These are phyloP conservation scores for Calendula officinalis DNA, from an alignment of 129 eudicot genomes.

Conservation along the genomic window DNA sequence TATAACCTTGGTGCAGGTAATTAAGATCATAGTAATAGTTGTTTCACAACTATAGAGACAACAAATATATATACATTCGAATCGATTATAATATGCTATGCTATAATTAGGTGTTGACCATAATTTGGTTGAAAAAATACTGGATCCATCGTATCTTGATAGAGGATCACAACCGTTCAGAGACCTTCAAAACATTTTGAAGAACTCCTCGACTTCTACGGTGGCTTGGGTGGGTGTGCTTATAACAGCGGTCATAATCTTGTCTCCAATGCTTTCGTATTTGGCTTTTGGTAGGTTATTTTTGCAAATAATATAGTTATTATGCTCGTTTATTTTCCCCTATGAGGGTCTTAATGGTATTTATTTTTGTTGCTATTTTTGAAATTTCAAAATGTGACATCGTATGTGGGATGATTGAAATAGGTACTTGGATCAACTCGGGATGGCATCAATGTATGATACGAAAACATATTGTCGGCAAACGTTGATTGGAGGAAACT, in stretches of 20 bases:
- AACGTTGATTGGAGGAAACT: constrained; percentile 69
- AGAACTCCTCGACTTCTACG: constrained; percentile 41
- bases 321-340: background rate
- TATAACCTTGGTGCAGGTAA: constrained; percentile 89
- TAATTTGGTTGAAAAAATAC: constrained; percentile 50
- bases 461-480: constrained; percentile 65
- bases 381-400: background rate
- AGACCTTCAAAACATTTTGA: constrained; percentile 36
- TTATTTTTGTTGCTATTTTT: background rate
- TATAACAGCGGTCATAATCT: constrained; percentile 74
- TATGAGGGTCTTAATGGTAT: background rate
- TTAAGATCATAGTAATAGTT: background rate
- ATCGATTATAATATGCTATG: background rate
- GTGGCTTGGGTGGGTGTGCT: constrained; percentile 84
- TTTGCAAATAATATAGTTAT: background rate
- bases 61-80: background rate
- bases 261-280: constrained; percentile 50
- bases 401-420: background rate
- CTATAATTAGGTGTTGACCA: constrained; percentile 43
- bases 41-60: background rate
- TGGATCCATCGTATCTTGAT: constrained; percentile 55
- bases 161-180: constrained; percentile 47
- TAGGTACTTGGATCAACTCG: constrained; percentile 77
- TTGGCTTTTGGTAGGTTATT: constrained; percentile 56
- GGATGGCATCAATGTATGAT: constrained; percentile 59